Conservation (phyloP, 208 protist genomes). For the Willaertia magna region DNA sequence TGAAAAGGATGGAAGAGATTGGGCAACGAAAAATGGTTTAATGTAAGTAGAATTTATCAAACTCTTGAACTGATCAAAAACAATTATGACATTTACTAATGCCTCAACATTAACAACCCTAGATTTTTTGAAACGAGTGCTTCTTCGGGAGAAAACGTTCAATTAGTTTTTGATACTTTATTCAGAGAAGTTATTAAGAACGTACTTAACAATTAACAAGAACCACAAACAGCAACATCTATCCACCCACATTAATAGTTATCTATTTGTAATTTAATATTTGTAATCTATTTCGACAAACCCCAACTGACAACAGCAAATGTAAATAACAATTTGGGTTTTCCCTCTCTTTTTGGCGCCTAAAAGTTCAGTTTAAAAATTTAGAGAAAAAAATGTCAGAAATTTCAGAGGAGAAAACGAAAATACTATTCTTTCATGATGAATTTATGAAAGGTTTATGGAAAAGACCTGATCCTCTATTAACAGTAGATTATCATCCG, state of each 20-base stretch:
- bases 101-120: not conserved
- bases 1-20: constrained; percentile 14
- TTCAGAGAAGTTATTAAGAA: not conserved
- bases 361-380: no score
- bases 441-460: not conserved
- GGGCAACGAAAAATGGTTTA: not conserved
- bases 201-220: no score
- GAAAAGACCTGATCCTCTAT: not conserved
- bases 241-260: no score
- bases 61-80: not conserved
- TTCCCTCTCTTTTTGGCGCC: no score
- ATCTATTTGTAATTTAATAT: no score
- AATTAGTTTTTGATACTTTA: not conserved
- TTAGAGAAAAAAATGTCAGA: not conserved
- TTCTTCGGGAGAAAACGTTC: not conserved
- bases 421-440: not conserved
- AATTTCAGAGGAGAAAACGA: not conserved
- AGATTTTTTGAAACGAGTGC: not conserved
- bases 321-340: no score
- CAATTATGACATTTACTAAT: no score
- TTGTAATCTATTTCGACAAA: no score
- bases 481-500: not conserved
- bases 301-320: no score
- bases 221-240: no score
- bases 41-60: not conserved